phyloP scores from a whole-genome alignment of 208 protist species.

The Wallacemonas sp. region DNA sequence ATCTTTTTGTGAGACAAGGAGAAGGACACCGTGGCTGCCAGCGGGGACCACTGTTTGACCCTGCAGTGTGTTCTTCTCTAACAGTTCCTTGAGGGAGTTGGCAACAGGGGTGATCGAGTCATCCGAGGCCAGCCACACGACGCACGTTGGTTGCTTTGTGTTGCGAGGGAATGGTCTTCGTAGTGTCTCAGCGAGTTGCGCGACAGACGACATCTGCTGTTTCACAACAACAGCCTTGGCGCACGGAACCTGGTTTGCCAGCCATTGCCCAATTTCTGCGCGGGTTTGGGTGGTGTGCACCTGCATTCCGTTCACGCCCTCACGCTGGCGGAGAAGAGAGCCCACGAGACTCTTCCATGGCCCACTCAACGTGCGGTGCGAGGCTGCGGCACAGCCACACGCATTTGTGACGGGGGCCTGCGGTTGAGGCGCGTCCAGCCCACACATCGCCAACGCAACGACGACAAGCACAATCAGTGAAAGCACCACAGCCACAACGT shows the following conservation, averaged over 20 bases:
- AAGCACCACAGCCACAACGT: no score
- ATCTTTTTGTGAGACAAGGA: slow-evolving; percentile 36
- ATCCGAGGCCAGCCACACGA: slow-evolving; percentile 55
- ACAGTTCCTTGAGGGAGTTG: slow-evolving; percentile 65
- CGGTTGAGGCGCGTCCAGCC: not conserved
- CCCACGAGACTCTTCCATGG: slow-evolving; percentile 23
- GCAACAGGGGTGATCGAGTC: slow-evolving; percentile 30
- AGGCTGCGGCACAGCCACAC: not conserved
- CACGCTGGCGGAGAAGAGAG: slow-evolving; percentile 25
- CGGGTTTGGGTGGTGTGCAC: slow-evolving; percentile 8
- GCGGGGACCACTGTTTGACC: slow-evolving; percentile 40
- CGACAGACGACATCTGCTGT: not conserved
- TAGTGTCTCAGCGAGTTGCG: slow-evolving; percentile 16
- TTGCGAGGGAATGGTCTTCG: slow-evolving; percentile 28
- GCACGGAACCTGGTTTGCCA: not conserved
- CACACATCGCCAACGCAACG: not conserved
- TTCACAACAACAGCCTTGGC: not conserved
- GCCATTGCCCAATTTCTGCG: not conserved
- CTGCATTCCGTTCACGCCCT: slow-evolving; percentile 38
- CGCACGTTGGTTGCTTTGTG: slow-evolving; percentile 21
- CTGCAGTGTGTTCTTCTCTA: slow-evolving; percentile 68
- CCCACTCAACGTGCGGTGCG: not conserved
- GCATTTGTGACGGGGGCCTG: not conserved
- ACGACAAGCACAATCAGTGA: not conserved
- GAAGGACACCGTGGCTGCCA: slow-evolving; percentile 44